Evolutionary conservation across 2,329 filamentous ascomycete genomes (phyloP), one percentile per base, ranked within the genome.

Genomic region (Hypomyces perniciosus): DNA sequence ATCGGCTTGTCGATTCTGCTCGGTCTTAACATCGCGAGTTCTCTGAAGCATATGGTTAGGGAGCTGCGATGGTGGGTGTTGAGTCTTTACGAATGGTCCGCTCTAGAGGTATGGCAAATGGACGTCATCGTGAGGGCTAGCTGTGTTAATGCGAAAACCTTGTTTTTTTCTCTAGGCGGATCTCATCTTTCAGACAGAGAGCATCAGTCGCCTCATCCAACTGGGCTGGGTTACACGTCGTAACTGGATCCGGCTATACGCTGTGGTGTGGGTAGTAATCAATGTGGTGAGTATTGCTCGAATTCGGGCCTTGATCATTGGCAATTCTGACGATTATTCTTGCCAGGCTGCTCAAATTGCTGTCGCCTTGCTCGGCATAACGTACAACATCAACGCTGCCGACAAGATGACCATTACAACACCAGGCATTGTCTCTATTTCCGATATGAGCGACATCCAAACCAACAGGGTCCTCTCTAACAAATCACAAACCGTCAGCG

Each of bases 41-140:
- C 67, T 6, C 62, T 77, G 26, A 73, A 73, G 51, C 66, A 65
- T 29, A 71, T 75, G 65, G 68, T 72, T 4, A 58, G 65, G 10
- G 71, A 74, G 52, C 60, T 74, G 53, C 63, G 73, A n/a, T 76
- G 73, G 72, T 73, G 70, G 61, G 67, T 76, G 29, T 56, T 77
- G 39, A 68, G 65, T 51, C 59, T 62, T 7, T 59, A 64, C 5
- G 62, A 65, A 37, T 64, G 70, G 52, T 66, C 65, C 33, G 59
- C 68, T 38, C 59, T 58, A 5, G 73, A 76, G 62, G 72, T 72
- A 46, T n/a, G 62, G 51, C 30, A 33, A n/a, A 28, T 26, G n/a
- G 6, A 50, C 27, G 6, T 9, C 1, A 30, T n/a, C 37, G 7
- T 4, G 13, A 46, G 10, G 4, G 20, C 13, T 33, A 8, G 29